Evolutionary conservation across 2,329 filamentous ascomycete genomes (phyloP), one percentile per base, ranked within the genome.

Genomic region (Pyrenochaeta sp.): DNA sequence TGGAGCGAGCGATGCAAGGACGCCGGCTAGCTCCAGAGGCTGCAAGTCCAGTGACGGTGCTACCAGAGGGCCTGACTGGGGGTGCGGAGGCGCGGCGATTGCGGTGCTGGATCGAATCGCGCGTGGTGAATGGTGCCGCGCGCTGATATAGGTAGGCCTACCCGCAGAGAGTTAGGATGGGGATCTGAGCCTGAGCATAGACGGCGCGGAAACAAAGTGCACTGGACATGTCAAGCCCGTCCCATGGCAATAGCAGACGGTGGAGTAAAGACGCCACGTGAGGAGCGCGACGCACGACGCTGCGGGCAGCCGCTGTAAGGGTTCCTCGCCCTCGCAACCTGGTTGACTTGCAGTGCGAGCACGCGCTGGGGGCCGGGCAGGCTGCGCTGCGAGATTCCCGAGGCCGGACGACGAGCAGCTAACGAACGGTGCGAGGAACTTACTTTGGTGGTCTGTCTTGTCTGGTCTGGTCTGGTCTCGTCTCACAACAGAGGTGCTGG

Each of bases 291-390:
- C 52, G 37, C 55, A 53, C 46, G 45, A 44, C 43, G 49, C 56
- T 61, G 65, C 53, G 56, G 53, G 58, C 63, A 64, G 54, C 62
- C 65, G 66, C 66, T 62, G 65, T 66, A 65, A 67, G 66, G 65
- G 66, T 55, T 53, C 48, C 42, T 52, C 44, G 52, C 30, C 52
- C 30, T 45, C 39, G 56, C 25, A 32, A 42, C 42, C 48, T 48
- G 42, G 32, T 39, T 58, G 58, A 56, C 59, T 62, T 60, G 65
- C 58, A 60, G 56, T 42, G 47, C 49, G 19, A 5, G 36, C 13
- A 39, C 36, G 28, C 22, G 46, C 44, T 61, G 9, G 40, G 40
- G 22, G 15, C 9, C 15, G 25, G 45, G 19, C 19, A 19, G 19
- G 19, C 19, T 15, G 6, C 28, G 45, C 45, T 30, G 59, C 59